Conservation (phyloP, 2,329 filamentous ascomycete genomes). For the Tolypocladium capitatum region DNA sequence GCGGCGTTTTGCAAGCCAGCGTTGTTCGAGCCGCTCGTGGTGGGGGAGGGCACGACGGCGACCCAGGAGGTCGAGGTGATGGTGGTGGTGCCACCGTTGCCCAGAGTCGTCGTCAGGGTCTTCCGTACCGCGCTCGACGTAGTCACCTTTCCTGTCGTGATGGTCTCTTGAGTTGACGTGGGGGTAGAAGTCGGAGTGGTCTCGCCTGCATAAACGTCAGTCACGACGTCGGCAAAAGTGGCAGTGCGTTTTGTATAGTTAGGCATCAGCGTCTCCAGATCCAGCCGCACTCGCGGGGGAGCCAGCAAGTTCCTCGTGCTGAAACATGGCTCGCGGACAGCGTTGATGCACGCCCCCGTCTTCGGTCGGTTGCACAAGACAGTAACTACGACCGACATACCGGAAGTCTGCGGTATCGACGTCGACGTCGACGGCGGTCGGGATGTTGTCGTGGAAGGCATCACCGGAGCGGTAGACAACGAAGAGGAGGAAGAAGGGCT, state of each 20-base stretch:
- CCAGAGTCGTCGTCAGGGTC: constrained; percentile 32
- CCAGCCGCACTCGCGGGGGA: neutral
- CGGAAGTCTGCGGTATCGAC: constrained; percentile 10
- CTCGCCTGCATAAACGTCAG: constrained; percentile 7
- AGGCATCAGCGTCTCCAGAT: neutral
- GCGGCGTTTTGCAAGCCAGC: constrained; percentile 26
- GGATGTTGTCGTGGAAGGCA: constrained; percentile 6
- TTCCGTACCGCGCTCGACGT: constrained; percentile 23
- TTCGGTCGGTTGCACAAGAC: neutral
- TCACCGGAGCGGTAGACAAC: constrained; percentile 13
- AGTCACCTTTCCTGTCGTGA: constrained; percentile 19
- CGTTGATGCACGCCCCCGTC: neutral
- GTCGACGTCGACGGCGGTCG: constrained; percentile 4
- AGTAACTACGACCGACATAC: constrained; percentile 15
- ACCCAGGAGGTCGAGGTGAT: constrained; percentile 38
- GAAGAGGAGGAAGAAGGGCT: constrained; percentile 4
- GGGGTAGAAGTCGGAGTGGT: constrained; percentile 6
- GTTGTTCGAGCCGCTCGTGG: constrained; percentile 13
- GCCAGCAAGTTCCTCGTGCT: too few species aligned
- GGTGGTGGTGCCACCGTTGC: constrained; percentile 29
- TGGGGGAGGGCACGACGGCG: constrained; percentile 24
- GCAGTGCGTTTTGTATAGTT: neutral
- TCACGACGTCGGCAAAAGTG: neutral
- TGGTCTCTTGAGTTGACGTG: constrained; percentile 14
- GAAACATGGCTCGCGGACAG: neutral